Evolutionary conservation across 768 basidiomycete species (phyloP).

Genomic region (Mycena latifolia): DNA sequence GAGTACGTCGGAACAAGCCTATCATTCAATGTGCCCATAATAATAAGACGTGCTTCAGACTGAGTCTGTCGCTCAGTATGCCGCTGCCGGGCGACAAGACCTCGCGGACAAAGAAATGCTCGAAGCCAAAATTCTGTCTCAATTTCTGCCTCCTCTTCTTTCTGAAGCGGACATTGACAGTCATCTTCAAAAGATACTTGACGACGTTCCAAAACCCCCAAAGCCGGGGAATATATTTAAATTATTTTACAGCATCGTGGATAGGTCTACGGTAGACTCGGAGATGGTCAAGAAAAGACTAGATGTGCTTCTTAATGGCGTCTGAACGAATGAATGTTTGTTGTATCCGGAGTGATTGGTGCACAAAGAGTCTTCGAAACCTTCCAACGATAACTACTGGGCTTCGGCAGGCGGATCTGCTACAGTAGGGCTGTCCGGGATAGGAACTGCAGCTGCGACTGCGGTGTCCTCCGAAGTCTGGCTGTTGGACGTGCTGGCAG

Average conservation of each 20-base stretch:
- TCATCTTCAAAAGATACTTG: constrained; percentile 58
- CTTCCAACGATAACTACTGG: background rate
- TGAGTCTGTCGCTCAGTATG: constrained; percentile 70
- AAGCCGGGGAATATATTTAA: constrained; percentile 69
- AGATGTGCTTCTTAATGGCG: constrained; percentile 48
- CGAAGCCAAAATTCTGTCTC: constrained; percentile 68
- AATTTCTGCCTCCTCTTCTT: constrained; percentile 71
- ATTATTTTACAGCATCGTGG: constrained; percentile 71
- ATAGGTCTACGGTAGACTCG: constrained; percentile 70
- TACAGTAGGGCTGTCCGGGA: constrained; percentile 20
- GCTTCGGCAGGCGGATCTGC: background rate
- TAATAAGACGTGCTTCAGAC: constrained; percentile 50
- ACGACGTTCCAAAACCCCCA: constrained; percentile 41
- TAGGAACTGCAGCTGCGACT: constrained; percentile 19
- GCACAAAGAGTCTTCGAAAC: no score
- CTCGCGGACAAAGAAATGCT: constrained; percentile 71
- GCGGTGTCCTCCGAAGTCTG: constrained; percentile 5
- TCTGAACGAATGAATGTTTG: constrained; percentile 11
- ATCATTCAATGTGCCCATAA: background rate
- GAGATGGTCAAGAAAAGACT: constrained; percentile 67
- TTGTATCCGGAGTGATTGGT: no score
- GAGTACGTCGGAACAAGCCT: constrained; percentile 58
- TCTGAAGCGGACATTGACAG: constrained; percentile 67
- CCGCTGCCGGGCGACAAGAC: constrained; percentile 69
- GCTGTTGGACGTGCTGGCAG: constrained; percentile 6